Base-by-base conservation (phyloP, 176 grass and related monocot species). In the Dactylis glomerata region DNA sequence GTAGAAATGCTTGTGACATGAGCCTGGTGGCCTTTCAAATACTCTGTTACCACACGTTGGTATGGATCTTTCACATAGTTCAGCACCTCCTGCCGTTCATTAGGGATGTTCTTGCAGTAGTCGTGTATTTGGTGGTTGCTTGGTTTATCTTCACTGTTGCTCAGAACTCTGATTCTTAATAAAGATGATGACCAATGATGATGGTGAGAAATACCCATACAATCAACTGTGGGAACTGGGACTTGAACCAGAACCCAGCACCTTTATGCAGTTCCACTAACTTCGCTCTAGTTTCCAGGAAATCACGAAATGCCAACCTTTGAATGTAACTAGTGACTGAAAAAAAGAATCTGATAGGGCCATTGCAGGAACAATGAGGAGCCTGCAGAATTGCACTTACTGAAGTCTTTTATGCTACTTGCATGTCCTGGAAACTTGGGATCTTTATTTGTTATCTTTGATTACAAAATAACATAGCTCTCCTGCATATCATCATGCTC, bases 151-250 rank as follows among this genome's bases (percentile, higher is more conserved):
- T 79, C 20, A 34, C 12, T 20, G 17, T 22, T 63, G 10, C 42
- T 79, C 57, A 46, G 32, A 62, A 20, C 37, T 79, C 76, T 79
- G 24, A 62, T 62, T 45, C 37, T 62, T 24, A 79, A 62, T 79
- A 26, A 67, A 34, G 16, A 49, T 73, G 23, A 73, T 73, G 23
- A 41, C 9, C 0, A 45, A 27, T 45, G n/a, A 26, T 27, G 26
- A 74, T 33, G 28, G 31, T 34, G 45, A 24, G 32, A 77, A 38
- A 77, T 38, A 15, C 50, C 12, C 47, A 42, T 57, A 78, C 50
- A 78, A 59, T 16, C 13, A 24, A 19, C 20, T 52, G 27, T 67
- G 24, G 17, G 42, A 50, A 68, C 51, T 37, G 30, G 38, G 66
- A 36, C 8, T 24, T 37, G 20, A 54, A 59, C 23, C n/a, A 19